These are phyloP conservation scores for Naganishia randhawae DNA, from an alignment of 768 basidiomycete genomes.

Conservation along the genomic window DNA sequence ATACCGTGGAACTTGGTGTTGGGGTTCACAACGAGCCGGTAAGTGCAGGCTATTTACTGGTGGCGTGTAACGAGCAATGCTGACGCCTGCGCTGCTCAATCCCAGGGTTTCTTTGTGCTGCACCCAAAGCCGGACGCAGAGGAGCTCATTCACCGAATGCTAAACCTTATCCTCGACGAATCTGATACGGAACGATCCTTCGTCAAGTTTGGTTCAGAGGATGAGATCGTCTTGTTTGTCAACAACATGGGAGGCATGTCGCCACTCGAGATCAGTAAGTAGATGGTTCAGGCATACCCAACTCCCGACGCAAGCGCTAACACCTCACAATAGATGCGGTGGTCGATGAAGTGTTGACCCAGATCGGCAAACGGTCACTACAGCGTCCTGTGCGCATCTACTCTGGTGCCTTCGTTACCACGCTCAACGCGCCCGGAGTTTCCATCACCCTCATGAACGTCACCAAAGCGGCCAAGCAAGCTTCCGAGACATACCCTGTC, in stretches of 20 bases:
- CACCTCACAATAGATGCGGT: conserved; percentile 5
- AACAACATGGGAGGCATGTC: conserved; percentile 20
- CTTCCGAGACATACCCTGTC: conserved; percentile 35
- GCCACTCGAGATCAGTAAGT: conserved; percentile 8
- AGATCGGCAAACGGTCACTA: conserved; percentile 10
- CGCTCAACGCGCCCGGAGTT: conserved; percentile 54
- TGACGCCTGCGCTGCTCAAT: too few relatives aligned
- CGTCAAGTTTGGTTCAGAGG: too few relatives aligned
- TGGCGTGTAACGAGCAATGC: too few relatives aligned
- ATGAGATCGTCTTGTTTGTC: conserved; percentile 11
- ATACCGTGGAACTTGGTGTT: too few relatives aligned
- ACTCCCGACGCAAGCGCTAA: background rate
- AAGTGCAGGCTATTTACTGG: too few relatives aligned
- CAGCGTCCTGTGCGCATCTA: conserved; percentile 7
- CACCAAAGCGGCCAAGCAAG: conserved; percentile 17
- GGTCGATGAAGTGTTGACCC: background rate
- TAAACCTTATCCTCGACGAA: too few relatives aligned
- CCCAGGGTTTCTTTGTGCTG: too few relatives aligned
- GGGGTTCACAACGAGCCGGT: too few relatives aligned
- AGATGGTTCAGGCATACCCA: conserved; percentile 8
- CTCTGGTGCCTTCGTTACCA: conserved; percentile 36
- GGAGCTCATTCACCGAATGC: too few relatives aligned
- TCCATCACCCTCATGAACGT: conserved; percentile 62
- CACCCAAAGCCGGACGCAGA: too few relatives aligned
- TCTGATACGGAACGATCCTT: too few relatives aligned